phyloP scores from a whole-genome alignment of 306 rosid species.

The Cucumis melo region DNA sequence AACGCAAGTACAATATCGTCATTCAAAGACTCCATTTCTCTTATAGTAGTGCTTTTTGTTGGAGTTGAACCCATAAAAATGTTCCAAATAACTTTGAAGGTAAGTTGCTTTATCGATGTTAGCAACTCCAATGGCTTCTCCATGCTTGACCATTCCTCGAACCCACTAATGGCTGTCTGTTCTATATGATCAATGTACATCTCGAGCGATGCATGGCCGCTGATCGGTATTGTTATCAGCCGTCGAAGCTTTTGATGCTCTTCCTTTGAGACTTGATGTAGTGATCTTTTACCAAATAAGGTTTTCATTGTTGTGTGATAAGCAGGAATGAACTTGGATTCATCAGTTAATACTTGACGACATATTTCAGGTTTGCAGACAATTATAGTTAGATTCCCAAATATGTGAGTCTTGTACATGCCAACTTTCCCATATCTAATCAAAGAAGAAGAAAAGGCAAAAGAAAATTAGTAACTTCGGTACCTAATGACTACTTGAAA shows the following conservation, averaged over 20 bases:
- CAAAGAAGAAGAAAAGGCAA: too few relatives aligned
- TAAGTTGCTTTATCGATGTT: neutral
- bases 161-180: neutral
- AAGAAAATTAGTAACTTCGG: too few relatives aligned
- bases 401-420: constrained; percentile 14
- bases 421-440: constrained; percentile 6
- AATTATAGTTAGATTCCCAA: constrained; percentile 5
- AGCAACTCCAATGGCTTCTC: constrained; percentile 9
- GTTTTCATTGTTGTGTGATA: neutral
- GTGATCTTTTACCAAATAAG: neutral
- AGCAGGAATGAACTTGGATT: neutral
- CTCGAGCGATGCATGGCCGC: neutral
- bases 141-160: constrained; percentile 17
- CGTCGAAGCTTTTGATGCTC: constrained; percentile 12
- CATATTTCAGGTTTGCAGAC: constrained; percentile 4
- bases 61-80: constrained; percentile 3
- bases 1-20: neutral
- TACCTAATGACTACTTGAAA: too few relatives aligned
- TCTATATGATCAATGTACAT: constrained; percentile 2
- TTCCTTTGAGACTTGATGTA: neutral
- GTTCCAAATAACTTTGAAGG: neutral
- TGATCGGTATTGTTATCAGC: neutral
- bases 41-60: neutral
- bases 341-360: constrained; percentile 3
- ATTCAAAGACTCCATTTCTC: neutral